These are phyloP conservation scores for Starmera amethionina DNA, from an alignment of 805 yeast genomes.

Conservation along the genomic window DNA sequence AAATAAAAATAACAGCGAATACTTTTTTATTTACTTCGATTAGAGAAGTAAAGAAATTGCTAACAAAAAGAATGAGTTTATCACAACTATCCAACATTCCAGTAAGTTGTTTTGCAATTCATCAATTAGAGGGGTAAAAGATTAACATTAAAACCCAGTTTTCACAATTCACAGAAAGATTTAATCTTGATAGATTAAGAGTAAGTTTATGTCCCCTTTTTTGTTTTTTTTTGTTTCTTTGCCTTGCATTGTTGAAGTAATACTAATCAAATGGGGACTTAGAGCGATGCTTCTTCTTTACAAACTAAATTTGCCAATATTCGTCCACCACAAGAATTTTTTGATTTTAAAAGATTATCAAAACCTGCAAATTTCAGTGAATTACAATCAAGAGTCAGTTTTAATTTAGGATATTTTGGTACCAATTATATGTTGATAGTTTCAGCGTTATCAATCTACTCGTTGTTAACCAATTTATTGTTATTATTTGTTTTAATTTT, in stretches of 20 bases:
- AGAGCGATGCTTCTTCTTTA: conserved; percentile 40
- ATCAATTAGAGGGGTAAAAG: too few relatives aligned
- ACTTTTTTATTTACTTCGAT: background rate
- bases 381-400: conserved; percentile 78
- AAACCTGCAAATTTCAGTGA: conserved; percentile 89
- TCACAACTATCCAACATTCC: conserved; percentile 29
- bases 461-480: conserved; percentile 76
- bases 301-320: conserved; percentile 60
- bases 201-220: conserved; percentile 18
- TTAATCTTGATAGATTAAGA: conserved; percentile 39
- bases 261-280: conserved; percentile 11
- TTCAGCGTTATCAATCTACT: conserved; percentile 66
- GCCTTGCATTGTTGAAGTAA: too few relatives aligned
- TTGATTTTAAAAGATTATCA: conserved; percentile 80
- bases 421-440: conserved; percentile 78
- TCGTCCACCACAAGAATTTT: conserved; percentile 88
- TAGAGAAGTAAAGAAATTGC: background rate
- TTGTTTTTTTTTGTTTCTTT: background rate
- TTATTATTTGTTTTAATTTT: conserved; percentile 75
- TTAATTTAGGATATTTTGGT: conserved; percentile 78
- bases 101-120: conserved; percentile 20
- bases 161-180: conserved; percentile 33
- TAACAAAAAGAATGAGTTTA: conserved; percentile 16
- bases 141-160: conserved; percentile 16
- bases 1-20: background rate